These are phyloP conservation scores for Camellia japonica DNA, from an alignment of 148 eudicot genomes.

Conservation along the genomic window DNA sequence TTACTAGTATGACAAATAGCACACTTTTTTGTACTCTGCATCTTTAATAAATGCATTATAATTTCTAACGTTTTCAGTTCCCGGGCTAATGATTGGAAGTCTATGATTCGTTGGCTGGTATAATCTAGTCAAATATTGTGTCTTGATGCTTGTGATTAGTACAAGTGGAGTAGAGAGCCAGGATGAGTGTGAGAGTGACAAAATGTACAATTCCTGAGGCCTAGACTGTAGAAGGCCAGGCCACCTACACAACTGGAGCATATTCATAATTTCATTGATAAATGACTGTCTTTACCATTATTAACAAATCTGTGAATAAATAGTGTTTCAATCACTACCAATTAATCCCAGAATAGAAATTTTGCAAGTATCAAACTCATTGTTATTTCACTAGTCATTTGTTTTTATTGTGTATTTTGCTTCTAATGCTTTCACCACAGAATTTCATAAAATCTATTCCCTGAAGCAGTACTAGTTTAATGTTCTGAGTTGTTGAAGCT, in stretches of 20 bases:
- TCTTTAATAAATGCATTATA: not conserved
- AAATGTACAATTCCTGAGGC: not conserved
- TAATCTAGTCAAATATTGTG: not conserved
- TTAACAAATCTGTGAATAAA: too few species aligned
- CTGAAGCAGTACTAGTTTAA: not conserved
- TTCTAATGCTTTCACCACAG: too few species aligned
- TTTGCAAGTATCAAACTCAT: too few species aligned
- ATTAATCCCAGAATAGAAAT: too few species aligned
- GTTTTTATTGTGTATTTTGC: too few species aligned
- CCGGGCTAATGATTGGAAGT: too few species aligned
- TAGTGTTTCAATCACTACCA: too few species aligned
- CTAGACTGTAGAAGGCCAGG: not conserved
- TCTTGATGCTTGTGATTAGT: not conserved
- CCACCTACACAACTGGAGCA: not conserved
- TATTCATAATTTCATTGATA: not conserved
- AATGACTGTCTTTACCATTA: not conserved
- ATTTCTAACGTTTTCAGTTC: too few species aligned
- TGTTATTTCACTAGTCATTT: too few species aligned
- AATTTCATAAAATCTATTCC: too few species aligned
- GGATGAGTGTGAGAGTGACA: not conserved
- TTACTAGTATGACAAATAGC: not conserved
- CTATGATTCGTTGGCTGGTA: not conserved
- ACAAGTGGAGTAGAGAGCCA: not conserved
- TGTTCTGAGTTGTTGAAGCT: slow-evolving; percentile 7
- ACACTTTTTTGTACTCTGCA: not conserved